phyloP scores from a whole-genome alignment of 371 early-diverging fungal species.

The Lichtheimia corymbifera region DNA sequence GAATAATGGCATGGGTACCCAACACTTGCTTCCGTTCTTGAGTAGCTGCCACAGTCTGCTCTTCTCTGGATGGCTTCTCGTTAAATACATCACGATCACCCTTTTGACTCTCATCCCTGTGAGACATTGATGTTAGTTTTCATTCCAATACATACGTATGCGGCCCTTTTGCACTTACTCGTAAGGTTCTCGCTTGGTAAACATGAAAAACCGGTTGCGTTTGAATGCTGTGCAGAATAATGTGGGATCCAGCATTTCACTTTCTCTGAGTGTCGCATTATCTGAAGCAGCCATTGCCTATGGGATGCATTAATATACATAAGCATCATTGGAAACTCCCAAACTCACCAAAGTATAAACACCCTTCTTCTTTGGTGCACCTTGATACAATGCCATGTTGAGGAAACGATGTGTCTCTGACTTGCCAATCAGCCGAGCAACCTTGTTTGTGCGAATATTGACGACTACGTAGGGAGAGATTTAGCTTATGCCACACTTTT shows the following conservation, averaged over 20 bases:
- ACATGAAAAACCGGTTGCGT: slow-evolving; percentile 91
- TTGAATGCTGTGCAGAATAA: slow-evolving; percentile 90
- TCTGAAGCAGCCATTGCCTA: slow-evolving; percentile 90
- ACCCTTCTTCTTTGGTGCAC: slow-evolving; percentile 78
- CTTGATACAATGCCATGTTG: slow-evolving; percentile 87
- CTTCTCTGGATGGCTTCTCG: slow-evolving; percentile 95
- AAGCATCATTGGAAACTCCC: background rate
- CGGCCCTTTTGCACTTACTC: slow-evolving; percentile 45
- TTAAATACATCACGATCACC: slow-evolving; percentile 93
- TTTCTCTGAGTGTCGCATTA: slow-evolving; percentile 77
- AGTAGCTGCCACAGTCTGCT: slow-evolving; percentile 84
- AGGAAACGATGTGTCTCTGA: slow-evolving; percentile 91
- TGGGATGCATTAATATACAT: background rate
- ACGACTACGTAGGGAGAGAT: slow-evolving; percentile 48
- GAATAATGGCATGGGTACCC: slow-evolving; percentile 79
- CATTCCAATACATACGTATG: background rate
- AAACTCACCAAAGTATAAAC: slow-evolving; percentile 69
- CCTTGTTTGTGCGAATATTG: slow-evolving; percentile 82
- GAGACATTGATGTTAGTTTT: background rate
- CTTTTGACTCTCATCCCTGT: slow-evolving; percentile 55
- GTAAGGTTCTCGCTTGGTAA: slow-evolving; percentile 87
- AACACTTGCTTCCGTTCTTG: slow-evolving; percentile 63
- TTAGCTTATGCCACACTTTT: background rate
- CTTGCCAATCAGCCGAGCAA: slow-evolving; percentile 84
- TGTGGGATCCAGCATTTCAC: slow-evolving; percentile 79